Conservation (phyloP, 2,329 filamentous ascomycete genomes). For the Diaporthe destruens region DNA sequence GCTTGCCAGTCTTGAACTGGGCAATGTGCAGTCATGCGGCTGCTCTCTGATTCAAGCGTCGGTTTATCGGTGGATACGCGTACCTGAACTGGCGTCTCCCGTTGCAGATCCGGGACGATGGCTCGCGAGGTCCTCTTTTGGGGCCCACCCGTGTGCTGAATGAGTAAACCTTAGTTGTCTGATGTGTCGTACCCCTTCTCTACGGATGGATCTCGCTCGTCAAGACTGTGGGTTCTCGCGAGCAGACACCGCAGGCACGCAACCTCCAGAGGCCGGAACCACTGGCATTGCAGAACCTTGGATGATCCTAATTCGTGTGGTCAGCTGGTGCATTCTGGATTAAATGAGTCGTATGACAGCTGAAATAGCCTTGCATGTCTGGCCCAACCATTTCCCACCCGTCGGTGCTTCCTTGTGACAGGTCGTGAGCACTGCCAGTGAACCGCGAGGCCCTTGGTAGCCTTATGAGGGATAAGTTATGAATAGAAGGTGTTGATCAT, state of each 20-base stretch:
- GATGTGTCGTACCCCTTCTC: neutral
- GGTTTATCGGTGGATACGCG: conserved; percentile 1
- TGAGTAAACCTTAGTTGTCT: conserved; percentile 23
- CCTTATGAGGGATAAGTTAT: neutral
- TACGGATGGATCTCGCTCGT: neutral
- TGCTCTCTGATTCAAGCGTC: conserved; percentile 8
- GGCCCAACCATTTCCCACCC: neutral
- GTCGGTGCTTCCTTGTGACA: neutral
- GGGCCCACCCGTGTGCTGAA: conserved; percentile 4
- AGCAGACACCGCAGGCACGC: conserved; percentile 5
- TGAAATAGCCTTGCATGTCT: neutral
- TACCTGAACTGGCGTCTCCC: conserved; percentile 9
- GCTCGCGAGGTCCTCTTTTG: conserved; percentile 15
- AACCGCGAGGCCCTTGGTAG: too few species aligned
- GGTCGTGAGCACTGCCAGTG: neutral
- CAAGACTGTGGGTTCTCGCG: conserved; percentile 1
- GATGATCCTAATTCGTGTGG: neutral
- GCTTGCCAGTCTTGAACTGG: neutral
- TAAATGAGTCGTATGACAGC: neutral
- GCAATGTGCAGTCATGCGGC: conserved; percentile 4
- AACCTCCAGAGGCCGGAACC: neutral
- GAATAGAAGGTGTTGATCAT: neutral
- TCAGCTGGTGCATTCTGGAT: neutral
- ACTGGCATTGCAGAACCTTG: neutral
- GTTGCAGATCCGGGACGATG: conserved; percentile 4